Base-by-base conservation (phyloP, 148 eudicot genomes). In the Rhododendron kiyosumense region DNA sequence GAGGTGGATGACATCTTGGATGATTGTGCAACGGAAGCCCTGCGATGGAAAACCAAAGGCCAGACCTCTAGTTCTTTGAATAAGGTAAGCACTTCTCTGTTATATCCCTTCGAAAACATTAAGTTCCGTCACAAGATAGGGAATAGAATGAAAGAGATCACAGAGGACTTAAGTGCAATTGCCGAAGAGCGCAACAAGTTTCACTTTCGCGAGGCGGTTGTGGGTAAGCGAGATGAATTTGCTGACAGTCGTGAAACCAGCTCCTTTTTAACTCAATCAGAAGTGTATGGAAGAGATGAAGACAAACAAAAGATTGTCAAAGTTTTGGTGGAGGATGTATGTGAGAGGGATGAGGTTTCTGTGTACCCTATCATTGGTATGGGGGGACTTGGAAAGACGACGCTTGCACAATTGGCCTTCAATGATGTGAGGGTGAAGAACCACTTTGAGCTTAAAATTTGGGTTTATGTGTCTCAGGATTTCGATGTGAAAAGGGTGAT, bases 181-280 rank as follows among this genome's bases (percentile, higher is more conserved):
- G 88, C 85, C 0, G 81, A 77, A 7, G 88, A 86, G 57, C 85
- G 88, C 8, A 54, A 17, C 14, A 86, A 82, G 54, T 86, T 86
- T 57, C 88, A 86, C 41, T 75, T 86, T 63, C 59, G 59, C 18
- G 85, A 49, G 45, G 83, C 0, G 30, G 36, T 52, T 49, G 45
- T 15, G 67, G 69, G 0, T 5, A 52, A 81, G 36, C n/a, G 28
- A 30, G 67, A 9, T 1, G 43, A 52, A 81, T 26, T 49, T 7
- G 43, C 24, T 1, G 0, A 30, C 3, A 49, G 26, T 0, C 83
- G 69, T 1, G 83, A 81, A 34, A 81, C 83, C 4, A 20, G 67
- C 67, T 81, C 83, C 28, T 26, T 52, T 49, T 81, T 81, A 17
- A 52, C 43, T 32, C 43, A 52, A 52, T 2, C 41, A 49, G 43